These are phyloP conservation scores for Corchorus olitorius DNA, from an alignment of 345 rosid species.

Conservation along the genomic window DNA sequence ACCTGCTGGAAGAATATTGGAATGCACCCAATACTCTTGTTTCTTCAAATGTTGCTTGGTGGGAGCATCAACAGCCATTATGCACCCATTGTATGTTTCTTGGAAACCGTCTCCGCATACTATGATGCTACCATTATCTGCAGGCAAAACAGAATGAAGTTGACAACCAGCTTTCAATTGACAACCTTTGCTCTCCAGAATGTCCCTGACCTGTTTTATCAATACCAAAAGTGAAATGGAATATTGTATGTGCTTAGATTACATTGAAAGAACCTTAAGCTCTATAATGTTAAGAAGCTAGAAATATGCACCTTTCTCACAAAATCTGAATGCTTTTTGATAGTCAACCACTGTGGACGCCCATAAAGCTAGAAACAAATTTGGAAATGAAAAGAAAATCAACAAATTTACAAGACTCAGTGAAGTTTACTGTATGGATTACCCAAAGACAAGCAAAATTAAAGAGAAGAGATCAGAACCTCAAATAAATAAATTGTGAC, in stretches of 20 bases:
- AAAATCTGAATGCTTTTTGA: constrained; percentile 59
- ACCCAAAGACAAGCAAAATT: not conserved
- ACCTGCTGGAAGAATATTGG: constrained; percentile 76
- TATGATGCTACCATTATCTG: constrained; percentile 29
- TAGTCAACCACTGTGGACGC: constrained; percentile 90
- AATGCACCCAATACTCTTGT: constrained; percentile 79
- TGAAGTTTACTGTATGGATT: not conserved
- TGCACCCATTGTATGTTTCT: constrained; percentile 54
- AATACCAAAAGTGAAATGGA: too few relatives aligned
- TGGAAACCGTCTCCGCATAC: constrained; percentile 46
- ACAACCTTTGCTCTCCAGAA: constrained; percentile 62
- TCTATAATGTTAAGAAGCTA: not conserved
- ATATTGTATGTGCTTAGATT: not conserved
- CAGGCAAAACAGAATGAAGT: constrained; percentile 47
- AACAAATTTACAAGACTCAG: not conserved
- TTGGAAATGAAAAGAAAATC: not conserved
- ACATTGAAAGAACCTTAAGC: not conserved
- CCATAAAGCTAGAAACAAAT: constrained; percentile 55
- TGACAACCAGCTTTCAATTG: constrained; percentile 54
- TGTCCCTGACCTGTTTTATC: constrained; percentile 52
- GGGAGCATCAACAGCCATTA: constrained; percentile 74
- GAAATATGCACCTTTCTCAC: constrained; percentile 54
- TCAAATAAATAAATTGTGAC: constrained; percentile 68
- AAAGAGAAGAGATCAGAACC: constrained; percentile 33
- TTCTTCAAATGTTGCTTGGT: constrained; percentile 73